These are phyloP conservation scores for Carex scoparia DNA, from an alignment of 176 grass and related monocot species.

Conservation along the genomic window DNA sequence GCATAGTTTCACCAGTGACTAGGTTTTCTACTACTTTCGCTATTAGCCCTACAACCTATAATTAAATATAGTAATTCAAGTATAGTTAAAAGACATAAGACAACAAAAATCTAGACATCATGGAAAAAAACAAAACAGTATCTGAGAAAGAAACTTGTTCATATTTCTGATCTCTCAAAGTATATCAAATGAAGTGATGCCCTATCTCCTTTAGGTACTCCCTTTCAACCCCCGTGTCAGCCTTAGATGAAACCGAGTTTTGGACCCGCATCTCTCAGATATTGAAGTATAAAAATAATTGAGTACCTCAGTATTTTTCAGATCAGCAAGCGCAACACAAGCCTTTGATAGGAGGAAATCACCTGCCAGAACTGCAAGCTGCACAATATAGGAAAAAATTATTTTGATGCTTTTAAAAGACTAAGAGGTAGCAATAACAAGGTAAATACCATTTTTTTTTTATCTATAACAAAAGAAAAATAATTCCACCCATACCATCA, in stretches of 20 bases:
- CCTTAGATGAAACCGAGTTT: neutral
- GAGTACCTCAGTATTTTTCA: slow-evolving; percentile 62
- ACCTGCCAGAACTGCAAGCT: slow-evolving; percentile 95
- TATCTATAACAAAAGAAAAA: too few relatives aligned
- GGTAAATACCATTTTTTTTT: too few relatives aligned
- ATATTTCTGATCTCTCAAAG: neutral
- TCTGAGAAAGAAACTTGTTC: neutral
- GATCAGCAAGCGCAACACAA: slow-evolving; percentile 84
- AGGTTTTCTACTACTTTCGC: slow-evolving; percentile 86
- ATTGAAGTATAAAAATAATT: neutral
- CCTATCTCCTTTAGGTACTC: slow-evolving; percentile 2
- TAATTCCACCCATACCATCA: neutral
- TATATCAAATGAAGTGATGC: neutral
- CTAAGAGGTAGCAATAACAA: neutral
- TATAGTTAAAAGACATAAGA: neutral
- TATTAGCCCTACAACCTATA: slow-evolving; percentile 84
- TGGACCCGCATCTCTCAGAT: neutral
- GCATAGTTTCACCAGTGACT: slow-evolving; percentile 99
- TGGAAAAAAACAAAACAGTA: neutral
- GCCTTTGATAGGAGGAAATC: slow-evolving; percentile 95
- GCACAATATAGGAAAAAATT: slow-evolving; percentile 29
- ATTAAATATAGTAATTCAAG: slow-evolving; percentile 18
- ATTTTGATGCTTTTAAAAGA: neutral
- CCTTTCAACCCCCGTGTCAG: neutral
- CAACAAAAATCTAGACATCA: slow-evolving; percentile 12